phyloP scores from a whole-genome alignment of 179 eudicot species.

The Actinidia arguta region DNA sequence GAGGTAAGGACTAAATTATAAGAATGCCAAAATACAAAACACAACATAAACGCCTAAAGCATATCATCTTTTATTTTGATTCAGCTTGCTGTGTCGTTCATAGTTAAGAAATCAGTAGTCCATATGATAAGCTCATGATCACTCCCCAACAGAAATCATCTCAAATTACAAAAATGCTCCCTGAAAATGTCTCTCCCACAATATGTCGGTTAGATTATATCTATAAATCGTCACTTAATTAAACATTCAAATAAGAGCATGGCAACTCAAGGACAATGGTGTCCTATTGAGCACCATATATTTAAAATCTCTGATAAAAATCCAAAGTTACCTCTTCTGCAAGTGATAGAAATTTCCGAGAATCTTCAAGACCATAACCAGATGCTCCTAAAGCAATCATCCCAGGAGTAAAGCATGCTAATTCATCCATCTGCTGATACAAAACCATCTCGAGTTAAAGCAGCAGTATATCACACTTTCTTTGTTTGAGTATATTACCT shows the following conservation, averaged over 20 bases:
- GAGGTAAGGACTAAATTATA: neutral
- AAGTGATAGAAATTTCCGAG: slow-evolving; percentile 73
- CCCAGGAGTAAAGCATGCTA: slow-evolving; percentile 99
- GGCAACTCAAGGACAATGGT: neutral
- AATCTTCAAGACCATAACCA: slow-evolving; percentile 80
- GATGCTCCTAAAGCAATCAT: slow-evolving; percentile 93
- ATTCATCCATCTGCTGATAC: slow-evolving; percentile 92
- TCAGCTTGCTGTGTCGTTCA: neutral
- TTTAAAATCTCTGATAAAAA: neutral
- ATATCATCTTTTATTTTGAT: no score
- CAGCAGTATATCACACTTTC: neutral
- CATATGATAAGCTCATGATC: neutral
- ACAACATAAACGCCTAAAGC: no score
- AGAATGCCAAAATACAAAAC: no score
- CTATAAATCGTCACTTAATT: neutral
- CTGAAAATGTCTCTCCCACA: neutral
- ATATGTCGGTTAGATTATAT: neutral
- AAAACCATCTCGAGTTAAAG: slow-evolving; percentile 13
- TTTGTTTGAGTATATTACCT: slow-evolving; percentile 48
- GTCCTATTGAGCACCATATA: neutral
- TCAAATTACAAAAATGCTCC: no score
- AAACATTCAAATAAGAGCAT: neutral
- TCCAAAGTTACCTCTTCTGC: slow-evolving; percentile 85
- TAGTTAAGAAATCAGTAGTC: neutral
- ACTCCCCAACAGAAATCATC: neutral